Evolutionary conservation across 441 rosid species (phyloP), one percentile per base, ranked within the genome.

Genomic region (Flueggea neowawraea): DNA sequence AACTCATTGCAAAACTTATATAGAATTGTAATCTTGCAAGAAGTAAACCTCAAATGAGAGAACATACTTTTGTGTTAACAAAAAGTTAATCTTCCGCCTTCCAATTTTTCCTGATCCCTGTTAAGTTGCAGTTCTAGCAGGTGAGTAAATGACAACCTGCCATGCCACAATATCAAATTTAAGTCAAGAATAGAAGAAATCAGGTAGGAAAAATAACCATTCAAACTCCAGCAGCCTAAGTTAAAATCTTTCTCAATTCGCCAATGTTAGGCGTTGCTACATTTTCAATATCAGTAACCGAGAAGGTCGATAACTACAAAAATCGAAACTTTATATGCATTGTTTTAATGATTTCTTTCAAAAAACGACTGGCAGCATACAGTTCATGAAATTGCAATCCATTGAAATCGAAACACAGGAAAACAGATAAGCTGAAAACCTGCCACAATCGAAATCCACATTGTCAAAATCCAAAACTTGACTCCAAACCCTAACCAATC

Each of bases 61-160:
- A 53, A 66, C 72, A 57, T 89, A 91, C 99, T 91, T 95, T 12
- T 86, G 84, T 32, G 93, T 91, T 43, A 98, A 91, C 71, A 91
- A 3, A 69, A 95, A 95, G 77, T 95, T 85, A 75, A 95, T 89
- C 69, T 86, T 95, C 98, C 99, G 88, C 73, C 75, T 85, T 47
- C 99, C 99, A 71, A 90, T 73, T 69, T 89, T 91, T 59, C 99
- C 97, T 61, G 98, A 88, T 74, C 99, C 98, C 83, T 89, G 95
- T 64, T 95, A 97, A n/a, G 91, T 63, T 53, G 99, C 96, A 16
- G 97, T 84, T 82, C 99, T 86, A 16, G 97, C 97, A 2, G 99
- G 97, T 51, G 96, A 89, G 69, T 79, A 89, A 72, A 95, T 91
- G 12, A 95, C 82, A 72, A 95, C 96, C 97, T 94, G 80, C 9